Evolutionary conservation across 2,329 filamentous ascomycete genomes (phyloP).

Genomic region (Microcera coccophila): DNA sequence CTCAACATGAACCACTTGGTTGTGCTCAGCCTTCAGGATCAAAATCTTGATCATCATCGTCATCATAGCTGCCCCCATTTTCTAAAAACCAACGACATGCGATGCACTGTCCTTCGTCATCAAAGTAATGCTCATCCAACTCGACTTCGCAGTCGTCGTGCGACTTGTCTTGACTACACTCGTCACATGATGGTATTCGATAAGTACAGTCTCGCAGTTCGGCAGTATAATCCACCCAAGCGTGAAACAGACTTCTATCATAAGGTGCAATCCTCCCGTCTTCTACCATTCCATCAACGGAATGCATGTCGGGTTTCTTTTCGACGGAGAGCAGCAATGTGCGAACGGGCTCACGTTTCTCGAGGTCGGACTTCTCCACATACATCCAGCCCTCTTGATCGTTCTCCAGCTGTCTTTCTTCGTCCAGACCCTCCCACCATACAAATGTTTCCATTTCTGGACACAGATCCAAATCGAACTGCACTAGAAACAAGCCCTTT

Average conservation of each 20-base stretch:
- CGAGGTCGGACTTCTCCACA: conserved; percentile 1
- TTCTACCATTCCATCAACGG: too few relatives aligned
- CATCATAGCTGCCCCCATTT: too few relatives aligned
- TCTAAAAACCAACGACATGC: conserved; percentile 9
- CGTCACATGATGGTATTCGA: conserved; percentile 3
- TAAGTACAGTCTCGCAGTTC: too few relatives aligned
- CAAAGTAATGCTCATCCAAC: conserved; percentile 12
- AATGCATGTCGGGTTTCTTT: too few relatives aligned
- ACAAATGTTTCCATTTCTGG: not conserved
- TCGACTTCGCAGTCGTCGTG: conserved; percentile 10
- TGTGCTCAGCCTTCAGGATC: too few relatives aligned
- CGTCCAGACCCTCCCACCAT: not conserved
- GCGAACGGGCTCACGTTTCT: conserved; percentile 1
- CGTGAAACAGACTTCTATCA: too few relatives aligned
- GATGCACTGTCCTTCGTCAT: conserved; percentile 14
- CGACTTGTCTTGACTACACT: not conserved
- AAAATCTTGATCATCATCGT: too few relatives aligned
- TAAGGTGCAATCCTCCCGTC: too few relatives aligned
- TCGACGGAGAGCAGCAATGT: conserved; percentile 2
- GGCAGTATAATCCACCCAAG: too few relatives aligned
- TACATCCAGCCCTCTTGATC: conserved; percentile 8
- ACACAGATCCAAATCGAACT: conserved; percentile 11
- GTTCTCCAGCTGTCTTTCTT: not conserved
- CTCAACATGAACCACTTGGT: too few relatives aligned
- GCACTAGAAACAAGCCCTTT: conserved; percentile 8